Evolutionary conservation across 108 stramenopile genomes (phyloP).

Genomic region (Ochromonas danica): DNA sequence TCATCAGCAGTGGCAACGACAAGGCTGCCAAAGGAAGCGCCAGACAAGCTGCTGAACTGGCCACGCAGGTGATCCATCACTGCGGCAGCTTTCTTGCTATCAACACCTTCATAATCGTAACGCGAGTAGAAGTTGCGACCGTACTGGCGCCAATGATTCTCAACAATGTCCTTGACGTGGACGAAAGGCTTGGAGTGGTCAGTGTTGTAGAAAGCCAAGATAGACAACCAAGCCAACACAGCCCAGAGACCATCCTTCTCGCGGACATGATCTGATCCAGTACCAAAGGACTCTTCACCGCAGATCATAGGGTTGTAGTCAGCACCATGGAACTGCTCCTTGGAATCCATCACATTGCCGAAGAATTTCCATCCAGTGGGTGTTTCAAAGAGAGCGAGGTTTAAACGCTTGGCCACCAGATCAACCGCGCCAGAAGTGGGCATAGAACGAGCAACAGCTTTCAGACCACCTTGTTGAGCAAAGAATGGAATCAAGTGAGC

Average conservation of each 20-base stretch:
- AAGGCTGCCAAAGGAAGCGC: slow-evolving; percentile 30
- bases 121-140: slow-evolving; percentile 98
- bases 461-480: slow-evolving; percentile 87
- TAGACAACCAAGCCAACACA: slow-evolving; percentile 94
- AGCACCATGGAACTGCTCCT: slow-evolving; percentile 74
- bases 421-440: slow-evolving; percentile 98
- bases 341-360: slow-evolving; percentile 99
- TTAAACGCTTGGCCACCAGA: slow-evolving; percentile 79
- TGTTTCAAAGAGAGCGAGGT: slow-evolving; percentile 88
- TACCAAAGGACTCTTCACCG: slow-evolving; percentile 99
- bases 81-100: slow-evolving; percentile 69
- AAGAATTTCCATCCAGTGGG: slow-evolving; percentile 99
- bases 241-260: slow-evolving; percentile 99
- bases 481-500: slow-evolving; percentile 94
- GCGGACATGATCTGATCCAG: slow-evolving; percentile 94
- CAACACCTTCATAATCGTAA: slow-evolving; percentile 97
- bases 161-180: slow-evolving; percentile 90
- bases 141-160: slow-evolving; percentile 87
- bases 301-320: slow-evolving; percentile 99
- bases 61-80: slow-evolving; percentile 94
- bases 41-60: slow-evolving; percentile 47
- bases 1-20: slow-evolving; percentile 81
- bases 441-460: slow-evolving; percentile 97
- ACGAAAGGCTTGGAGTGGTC: slow-evolving; percentile 73
- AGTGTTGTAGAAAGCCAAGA: slow-evolving; percentile 85